Conservation (phyloP, 352 stramenopile species). For the Globisporangium canariense region DNA sequence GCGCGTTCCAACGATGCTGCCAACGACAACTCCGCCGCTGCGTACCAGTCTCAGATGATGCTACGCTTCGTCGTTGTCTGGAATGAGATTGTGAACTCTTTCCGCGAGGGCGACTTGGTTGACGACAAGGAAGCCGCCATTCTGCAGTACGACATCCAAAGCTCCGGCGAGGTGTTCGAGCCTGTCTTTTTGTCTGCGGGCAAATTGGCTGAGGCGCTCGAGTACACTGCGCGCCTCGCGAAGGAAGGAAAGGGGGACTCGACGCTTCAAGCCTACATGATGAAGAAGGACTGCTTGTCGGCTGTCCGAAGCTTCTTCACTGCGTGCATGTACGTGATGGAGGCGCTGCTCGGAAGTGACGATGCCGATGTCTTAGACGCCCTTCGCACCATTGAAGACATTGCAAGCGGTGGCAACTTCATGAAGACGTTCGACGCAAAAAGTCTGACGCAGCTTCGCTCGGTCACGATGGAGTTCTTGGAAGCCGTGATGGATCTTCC, state of each 20-base stretch:
- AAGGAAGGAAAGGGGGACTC: constrained; percentile 72
- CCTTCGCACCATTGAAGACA: constrained; percentile 59
- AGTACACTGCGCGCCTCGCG: constrained; percentile 51
- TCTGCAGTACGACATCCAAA: constrained; percentile 71
- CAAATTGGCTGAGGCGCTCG: constrained; percentile 62
- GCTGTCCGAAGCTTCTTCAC: constrained; percentile 74
- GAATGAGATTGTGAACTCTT: constrained; percentile 81
- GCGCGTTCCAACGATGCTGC: constrained; percentile 54
- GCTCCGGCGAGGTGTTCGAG: constrained; percentile 70
- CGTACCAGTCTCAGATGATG: constrained; percentile 71
- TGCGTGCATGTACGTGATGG: constrained; percentile 72
- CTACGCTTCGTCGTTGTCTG: constrained; percentile 77
- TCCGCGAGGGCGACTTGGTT: constrained; percentile 65
- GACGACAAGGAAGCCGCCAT: constrained; percentile 76
- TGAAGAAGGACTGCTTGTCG: constrained; percentile 69
- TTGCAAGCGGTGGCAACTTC: constrained; percentile 54
- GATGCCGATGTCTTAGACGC: constrained; percentile 65
- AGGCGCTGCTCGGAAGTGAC: constrained; percentile 55
- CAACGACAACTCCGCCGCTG: constrained; percentile 36
- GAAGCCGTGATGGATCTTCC: constrained; percentile 73
- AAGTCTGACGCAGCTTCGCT: constrained; percentile 45
- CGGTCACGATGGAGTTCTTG: constrained; percentile 67
- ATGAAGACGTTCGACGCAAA: constrained; percentile 66
- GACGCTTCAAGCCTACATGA: constrained; percentile 57
- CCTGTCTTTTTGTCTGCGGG: constrained; percentile 76